Conservation (phyloP, 805 yeast genomes). For the Saccharomycopsis sp. region DNA sequence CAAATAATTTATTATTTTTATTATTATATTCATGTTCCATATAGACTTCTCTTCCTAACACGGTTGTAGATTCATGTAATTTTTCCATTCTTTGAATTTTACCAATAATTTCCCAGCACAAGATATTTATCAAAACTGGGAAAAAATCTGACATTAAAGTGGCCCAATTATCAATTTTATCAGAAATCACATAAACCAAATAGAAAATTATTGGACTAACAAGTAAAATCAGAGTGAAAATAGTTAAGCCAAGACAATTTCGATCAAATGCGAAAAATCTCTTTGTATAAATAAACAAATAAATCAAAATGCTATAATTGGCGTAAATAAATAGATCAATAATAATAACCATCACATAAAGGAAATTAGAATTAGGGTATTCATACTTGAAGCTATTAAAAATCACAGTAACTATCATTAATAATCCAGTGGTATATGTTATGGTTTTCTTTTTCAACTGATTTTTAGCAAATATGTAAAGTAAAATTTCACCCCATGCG, state of each 20-base stretch:
- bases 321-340: constrained; percentile 3
- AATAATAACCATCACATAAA: constrained; percentile 5
- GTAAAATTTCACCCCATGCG: constrained; percentile 17
- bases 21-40: not conserved
- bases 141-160: constrained; percentile 14
- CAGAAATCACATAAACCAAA: constrained; percentile 2
- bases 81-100: constrained; percentile 12
- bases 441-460: not conserved
- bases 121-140: constrained; percentile 13
- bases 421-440: not conserved
- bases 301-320: constrained; percentile 2
- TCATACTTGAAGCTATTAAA: not conserved
- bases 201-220: constrained; percentile 18
- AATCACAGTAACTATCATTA: not conserved
- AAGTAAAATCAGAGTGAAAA: constrained; percentile 8
- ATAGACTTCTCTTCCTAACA: constrained; percentile 16
- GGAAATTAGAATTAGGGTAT: not conserved
- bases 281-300: constrained; percentile 3
- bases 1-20: too few species aligned
- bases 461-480: not conserved
- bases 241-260: constrained; percentile 4
- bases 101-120: constrained; percentile 19
- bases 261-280: constrained; percentile 9
- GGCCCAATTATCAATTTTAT: constrained; percentile 17
- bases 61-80: constrained; percentile 12